Base-by-base conservation (phyloP, 2,329 filamentous ascomycete genomes). In the Sporothrix brunneoviolacea region DNA sequence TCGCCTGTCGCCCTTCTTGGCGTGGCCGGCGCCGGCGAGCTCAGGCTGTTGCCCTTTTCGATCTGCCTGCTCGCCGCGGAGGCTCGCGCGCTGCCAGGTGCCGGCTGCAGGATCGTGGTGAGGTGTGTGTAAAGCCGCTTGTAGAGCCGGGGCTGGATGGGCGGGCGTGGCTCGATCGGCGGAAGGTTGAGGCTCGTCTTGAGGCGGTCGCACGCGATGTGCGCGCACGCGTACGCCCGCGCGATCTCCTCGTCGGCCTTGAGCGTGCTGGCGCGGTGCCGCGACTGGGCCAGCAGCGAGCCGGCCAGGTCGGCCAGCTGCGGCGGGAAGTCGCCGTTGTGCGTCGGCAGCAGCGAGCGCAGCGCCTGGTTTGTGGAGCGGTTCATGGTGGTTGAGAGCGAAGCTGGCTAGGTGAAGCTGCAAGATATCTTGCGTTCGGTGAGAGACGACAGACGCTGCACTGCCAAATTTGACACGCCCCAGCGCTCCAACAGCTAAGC, bases 241-340 rank as follows among this genome's bases (percentile, higher is more conserved):
- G 85, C 88, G 57, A 93, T 82, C 65, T 96, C 91, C 65, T 95
- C 90, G 50, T 94, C 88, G 3, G 83, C 77, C 64, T 90, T 94
- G 48, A 96, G 73, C 15, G 79, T 85, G 61, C 81, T 83, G 44
- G 88, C 88, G 60, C 82, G 83, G 62, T 83, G 81, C 30, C 88
- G 82, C 12, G 89, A 94, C 66, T 93, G 89, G 2, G 87, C 83
- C 39, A 94, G 78, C 7, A 95, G 72, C 8, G 84, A 88, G 46
- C 76, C 73, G 1, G 88, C 82, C 9, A 91, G 75, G 51, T 86
- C 80, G 51, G 88, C 67, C 5, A 95, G 79, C n/a, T 82, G 74
- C 10, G 75, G 71, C 0, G 88, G 87, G 0, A 91, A 70, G 41
- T 79, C 72, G 27, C 79, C 77, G 55, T 82, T 82, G 61, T 86